These are phyloP conservation scores for Botrytis byssoidea DNA, from an alignment of 2,329 filamentous ascomycete species.

Conservation along the genomic window DNA sequence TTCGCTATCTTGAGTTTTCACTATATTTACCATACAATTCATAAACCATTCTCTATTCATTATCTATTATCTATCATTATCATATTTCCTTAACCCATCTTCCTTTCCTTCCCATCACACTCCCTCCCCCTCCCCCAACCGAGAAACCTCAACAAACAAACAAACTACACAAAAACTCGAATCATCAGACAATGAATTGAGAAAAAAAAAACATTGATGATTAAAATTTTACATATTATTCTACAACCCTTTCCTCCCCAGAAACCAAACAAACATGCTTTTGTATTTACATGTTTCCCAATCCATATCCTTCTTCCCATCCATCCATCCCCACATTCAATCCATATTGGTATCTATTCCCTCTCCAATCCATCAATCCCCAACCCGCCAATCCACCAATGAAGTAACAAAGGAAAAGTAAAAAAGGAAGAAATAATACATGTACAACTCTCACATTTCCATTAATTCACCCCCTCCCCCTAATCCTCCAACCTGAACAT, in stretches of 20 bases:
- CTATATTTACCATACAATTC: no score
- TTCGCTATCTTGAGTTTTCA: no score
- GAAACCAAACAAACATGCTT: not conserved
- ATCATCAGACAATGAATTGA: not conserved
- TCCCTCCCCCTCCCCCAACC: not conserved
- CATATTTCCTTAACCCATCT: no score
- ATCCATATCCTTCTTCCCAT: not conserved
- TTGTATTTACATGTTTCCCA: not conserved
- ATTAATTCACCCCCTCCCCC: not conserved
- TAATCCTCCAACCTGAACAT: slow-evolving; percentile 62
- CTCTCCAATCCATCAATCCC: not conserved
- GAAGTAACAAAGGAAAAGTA: not conserved
- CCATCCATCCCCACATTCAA: not conserved
- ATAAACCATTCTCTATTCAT: no score
- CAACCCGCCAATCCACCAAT: not conserved
- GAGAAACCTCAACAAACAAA: not conserved
- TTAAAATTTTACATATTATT: not conserved
- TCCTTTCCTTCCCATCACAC: not conserved
- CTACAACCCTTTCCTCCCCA: not conserved
- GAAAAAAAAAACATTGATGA: not conserved
- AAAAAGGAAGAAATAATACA: not conserved
- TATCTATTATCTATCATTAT: no score
- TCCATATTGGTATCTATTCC: not conserved
- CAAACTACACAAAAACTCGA: not conserved
- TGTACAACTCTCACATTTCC: not conserved